Base-by-base conservation (phyloP, 805 yeast species). In the Kodamaea neixiangensis region DNA sequence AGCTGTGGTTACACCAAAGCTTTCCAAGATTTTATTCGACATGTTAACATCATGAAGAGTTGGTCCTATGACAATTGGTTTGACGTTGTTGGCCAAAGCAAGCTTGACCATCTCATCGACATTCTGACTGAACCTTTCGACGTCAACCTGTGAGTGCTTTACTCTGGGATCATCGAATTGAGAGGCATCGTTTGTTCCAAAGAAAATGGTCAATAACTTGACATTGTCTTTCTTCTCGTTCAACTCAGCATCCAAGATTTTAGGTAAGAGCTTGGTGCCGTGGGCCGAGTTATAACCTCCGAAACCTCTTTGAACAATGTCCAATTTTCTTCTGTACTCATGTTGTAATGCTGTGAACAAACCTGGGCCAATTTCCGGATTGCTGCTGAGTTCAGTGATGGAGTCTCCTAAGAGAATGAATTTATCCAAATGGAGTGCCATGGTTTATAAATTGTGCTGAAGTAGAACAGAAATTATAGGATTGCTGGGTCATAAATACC, bases 161-260 rank as follows among this genome's bases (percentile, higher is more conserved):
- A 53, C 56, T 2, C 61, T 55, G 5, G 25, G 13, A 22, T 50
- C 55, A 3, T 34, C 25, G 9, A 13, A 25, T 4, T 11, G 7
- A 10, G 50, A 35, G 1, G 73, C 69, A 64, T 91, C 97, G 61
- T 91, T 91, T 11, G 96, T 80, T 3, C 97, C 97, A 59, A 89
- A 82, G 62, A 87, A 90, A 2, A 90, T 69, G 11, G 83, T 80
- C 51, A 82, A 72, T 43, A 79, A 67, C 53, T 83, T 66, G 31
- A 71, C 51, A 20, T 59, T 55, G n/a, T 59, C 58, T 18, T 51
- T 49, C 1, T 48, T 46, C 2, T 54, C 59, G 47, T 56, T 56
- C 35, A 48, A 44, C 44, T 68, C 88, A 4, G 66, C 59, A 17
- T 76, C 71, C 31, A 89, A 65, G 3, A 88, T 57, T 44, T 72